Evolutionary conservation across 75 land plant species (phyloP).

Genomic region (Pinus taeda): DNA sequence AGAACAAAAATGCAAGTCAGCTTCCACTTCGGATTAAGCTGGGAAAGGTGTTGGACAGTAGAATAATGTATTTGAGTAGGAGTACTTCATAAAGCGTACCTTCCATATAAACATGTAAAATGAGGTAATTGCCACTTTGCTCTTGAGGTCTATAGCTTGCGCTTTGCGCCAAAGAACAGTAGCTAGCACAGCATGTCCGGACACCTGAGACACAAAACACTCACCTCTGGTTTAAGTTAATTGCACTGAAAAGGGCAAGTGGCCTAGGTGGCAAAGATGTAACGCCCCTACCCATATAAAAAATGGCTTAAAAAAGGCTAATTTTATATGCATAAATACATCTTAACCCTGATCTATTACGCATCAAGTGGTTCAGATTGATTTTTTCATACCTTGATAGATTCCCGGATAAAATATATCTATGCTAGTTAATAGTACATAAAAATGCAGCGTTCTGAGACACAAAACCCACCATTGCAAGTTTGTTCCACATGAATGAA

Average conservation of each 20-base stretch:
- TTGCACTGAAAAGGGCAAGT: too few species aligned
- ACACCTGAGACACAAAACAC: constrained; percentile 34
- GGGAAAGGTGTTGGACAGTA: not conserved
- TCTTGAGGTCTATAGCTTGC: constrained; percentile 57
- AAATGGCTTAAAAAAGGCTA: too few species aligned
- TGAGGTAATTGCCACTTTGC: constrained; percentile 75
- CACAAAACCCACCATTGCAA: constrained; percentile 38
- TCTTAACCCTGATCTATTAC: too few species aligned
- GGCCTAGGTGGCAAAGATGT: too few species aligned
- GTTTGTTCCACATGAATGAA: constrained; percentile 63
- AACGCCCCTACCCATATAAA: too few species aligned
- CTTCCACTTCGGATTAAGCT: not conserved
- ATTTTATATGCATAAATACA: too few species aligned
- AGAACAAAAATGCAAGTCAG: not conserved
- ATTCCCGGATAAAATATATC: too few species aligned
- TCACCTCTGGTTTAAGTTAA: not conserved
- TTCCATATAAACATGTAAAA: constrained; percentile 99
- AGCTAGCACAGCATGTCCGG: constrained; percentile 73
- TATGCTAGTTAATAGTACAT: too few species aligned
- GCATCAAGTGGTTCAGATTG: too few species aligned
- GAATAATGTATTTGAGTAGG: not conserved
- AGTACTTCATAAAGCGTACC: constrained; percentile 35
- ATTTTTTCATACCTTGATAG: too few species aligned
- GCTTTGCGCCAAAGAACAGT: constrained; percentile 74
- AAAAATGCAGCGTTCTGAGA: not conserved